phyloP scores from a whole-genome alignment of 139 green algal species.

The Spirogloea muscicola region DNA sequence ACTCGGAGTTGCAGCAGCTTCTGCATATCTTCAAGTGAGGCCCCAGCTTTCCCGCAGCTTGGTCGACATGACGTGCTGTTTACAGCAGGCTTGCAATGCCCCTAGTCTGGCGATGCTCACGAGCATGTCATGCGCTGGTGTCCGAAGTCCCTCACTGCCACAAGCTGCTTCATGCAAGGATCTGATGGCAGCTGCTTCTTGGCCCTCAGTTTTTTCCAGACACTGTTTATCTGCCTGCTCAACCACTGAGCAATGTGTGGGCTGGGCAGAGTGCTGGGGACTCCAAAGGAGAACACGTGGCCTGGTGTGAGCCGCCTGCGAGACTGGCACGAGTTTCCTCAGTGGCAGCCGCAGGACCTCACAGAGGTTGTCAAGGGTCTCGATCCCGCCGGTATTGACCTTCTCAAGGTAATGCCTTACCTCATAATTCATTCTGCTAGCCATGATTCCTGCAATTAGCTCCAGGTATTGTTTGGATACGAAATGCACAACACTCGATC shows the following conservation, averaged over 20 bases:
- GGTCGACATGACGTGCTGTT: neutral
- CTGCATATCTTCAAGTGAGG: slow-evolving; percentile 81
- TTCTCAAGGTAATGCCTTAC: slow-evolving; percentile 33
- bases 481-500: too few relatives aligned
- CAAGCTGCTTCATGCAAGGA: too few relatives aligned
- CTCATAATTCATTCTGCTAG: too few relatives aligned
- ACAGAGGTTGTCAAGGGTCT: slow-evolving; percentile 70
- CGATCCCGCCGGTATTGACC: slow-evolving; percentile 44
- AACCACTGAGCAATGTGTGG: too few relatives aligned
- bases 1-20: slow-evolving; percentile 84
- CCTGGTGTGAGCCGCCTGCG: slow-evolving; percentile 69
- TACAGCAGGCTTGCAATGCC: neutral
- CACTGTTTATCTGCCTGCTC: too few relatives aligned
- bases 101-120: too few relatives aligned
- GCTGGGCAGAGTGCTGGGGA: slow-evolving; percentile 63
- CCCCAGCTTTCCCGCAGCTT: neutral
- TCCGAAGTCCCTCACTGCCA: too few relatives aligned
- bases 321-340: slow-evolving; percentile 85
- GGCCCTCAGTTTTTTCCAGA: too few relatives aligned
- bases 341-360: slow-evolving; percentile 66
- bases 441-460: too few relatives aligned
- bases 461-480: too few relatives aligned
- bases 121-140: too few relatives aligned
- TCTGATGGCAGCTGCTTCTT: too few relatives aligned
- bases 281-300: slow-evolving; percentile 72